Conservation (phyloP, 208 protist species). For the Wallacemonas sp. region DNA sequence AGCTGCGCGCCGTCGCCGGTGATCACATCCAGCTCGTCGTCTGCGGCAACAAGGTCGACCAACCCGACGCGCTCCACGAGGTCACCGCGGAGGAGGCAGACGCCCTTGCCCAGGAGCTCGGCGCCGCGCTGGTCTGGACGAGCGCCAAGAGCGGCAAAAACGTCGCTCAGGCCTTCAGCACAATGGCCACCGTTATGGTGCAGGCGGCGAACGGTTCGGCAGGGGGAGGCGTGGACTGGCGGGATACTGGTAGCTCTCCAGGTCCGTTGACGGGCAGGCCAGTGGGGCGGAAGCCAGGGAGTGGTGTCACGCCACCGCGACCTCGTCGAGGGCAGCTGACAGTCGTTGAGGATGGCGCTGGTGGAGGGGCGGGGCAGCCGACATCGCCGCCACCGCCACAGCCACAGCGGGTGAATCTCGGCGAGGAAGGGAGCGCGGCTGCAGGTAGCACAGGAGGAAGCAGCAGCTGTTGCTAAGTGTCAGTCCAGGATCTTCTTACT, state of each 20-base stretch:
- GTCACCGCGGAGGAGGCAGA: constrained; percentile 69
- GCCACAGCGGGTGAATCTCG: not conserved
- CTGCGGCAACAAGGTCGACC: constrained; percentile 95
- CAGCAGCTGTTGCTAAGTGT: constrained; percentile 7
- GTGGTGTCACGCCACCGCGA: constrained; percentile 20
- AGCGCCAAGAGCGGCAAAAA: constrained; percentile 74
- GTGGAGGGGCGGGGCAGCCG: not conserved
- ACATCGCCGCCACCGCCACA: not conserved
- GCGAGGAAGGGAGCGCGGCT: not conserved
- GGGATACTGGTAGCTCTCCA: not conserved
- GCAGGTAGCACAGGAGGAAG: not conserved
- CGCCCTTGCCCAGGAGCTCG: constrained; percentile 55
- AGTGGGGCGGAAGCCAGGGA: not conserved
- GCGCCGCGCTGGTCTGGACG: constrained; percentile 64
- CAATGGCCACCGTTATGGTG: constrained; percentile 50
- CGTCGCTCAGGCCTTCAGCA: constrained; percentile 68
- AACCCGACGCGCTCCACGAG: constrained; percentile 58
- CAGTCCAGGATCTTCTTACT: not conserved
- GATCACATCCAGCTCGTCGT: constrained; percentile 91
- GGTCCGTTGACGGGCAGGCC: not conserved
- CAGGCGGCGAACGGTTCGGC: constrained; percentile 9
- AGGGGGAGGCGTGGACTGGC: not conserved
- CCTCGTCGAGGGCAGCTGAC: constrained; percentile 35
- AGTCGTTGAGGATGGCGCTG: constrained; percentile 32
- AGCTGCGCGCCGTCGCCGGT: constrained; percentile 91